Conservation (phyloP, 768 basidiomycete genomes). For the Leccinum ochraceum region DNA sequence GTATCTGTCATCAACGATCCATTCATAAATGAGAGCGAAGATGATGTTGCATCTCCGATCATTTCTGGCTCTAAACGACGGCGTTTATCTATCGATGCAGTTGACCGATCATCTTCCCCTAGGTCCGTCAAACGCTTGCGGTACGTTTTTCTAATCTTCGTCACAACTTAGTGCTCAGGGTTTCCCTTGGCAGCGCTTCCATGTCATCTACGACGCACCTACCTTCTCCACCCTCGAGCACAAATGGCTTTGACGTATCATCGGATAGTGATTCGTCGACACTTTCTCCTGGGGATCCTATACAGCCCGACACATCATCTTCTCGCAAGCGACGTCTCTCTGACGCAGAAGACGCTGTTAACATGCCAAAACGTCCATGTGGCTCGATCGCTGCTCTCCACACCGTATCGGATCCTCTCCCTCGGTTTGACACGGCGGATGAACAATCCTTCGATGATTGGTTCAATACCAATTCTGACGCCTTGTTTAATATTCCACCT, state of each 20-base stretch:
- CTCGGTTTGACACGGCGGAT: conserved; percentile 9
- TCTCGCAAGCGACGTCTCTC: conserved; percentile 41
- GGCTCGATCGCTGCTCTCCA: conserved; percentile 18
- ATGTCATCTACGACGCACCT: conserved; percentile 1
- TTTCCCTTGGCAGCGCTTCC: neutral
- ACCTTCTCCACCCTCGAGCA: conserved; percentile 20
- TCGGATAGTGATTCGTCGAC: neutral
- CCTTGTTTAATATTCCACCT: conserved; percentile 30
- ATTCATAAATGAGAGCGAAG: conserved; percentile 16
- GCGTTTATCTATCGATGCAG: conserved; percentile 3
- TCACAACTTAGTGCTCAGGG: accelerated
- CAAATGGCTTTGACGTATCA: neutral
- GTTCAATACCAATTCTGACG: conserved; percentile 32
- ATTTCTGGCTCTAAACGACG: conserved; percentile 27
- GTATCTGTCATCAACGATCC: too few relatives aligned
- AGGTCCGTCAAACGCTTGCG: conserved; percentile 26
- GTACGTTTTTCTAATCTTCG: conserved; percentile 5
- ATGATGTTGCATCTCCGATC: conserved; percentile 15
- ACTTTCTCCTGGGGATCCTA: neutral
- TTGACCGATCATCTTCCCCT: neutral
- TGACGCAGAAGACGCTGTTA: conserved; percentile 24
- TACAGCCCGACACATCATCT: neutral
- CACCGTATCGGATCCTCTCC: conserved; percentile 36
- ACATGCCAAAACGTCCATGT: conserved; percentile 31
- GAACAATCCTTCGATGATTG: conserved; percentile 36